phyloP scores from a whole-genome alignment of 306 rosid species.

The Astragalus membranaceus region DNA sequence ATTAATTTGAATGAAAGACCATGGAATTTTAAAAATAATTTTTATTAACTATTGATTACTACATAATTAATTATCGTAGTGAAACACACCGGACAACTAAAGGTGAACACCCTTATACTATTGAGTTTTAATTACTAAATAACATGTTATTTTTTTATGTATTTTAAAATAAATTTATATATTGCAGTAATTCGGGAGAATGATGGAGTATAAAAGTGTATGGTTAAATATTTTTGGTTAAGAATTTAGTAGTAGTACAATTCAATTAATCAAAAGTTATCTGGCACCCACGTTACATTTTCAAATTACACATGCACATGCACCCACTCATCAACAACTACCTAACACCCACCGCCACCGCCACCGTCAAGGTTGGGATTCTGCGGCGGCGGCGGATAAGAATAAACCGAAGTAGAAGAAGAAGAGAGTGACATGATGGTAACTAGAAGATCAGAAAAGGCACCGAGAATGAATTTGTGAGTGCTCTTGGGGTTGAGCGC shows the following conservation, averaged over 20 bases:
- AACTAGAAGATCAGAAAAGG: conserved; percentile 72
- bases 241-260: neutral
- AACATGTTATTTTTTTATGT: too few relatives aligned
- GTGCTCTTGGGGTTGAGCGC: conserved; percentile 72
- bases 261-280: neutral
- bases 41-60: too few relatives aligned
- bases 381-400: neutral
- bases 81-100: too few relatives aligned
- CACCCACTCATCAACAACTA: neutral
- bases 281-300: conserved; percentile 21
- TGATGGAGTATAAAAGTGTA: too few relatives aligned
- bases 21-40: too few relatives aligned
- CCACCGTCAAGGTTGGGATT: neutral
- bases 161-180: too few relatives aligned
- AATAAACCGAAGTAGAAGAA: neutral
- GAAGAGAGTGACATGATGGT: conserved; percentile 29
- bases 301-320: conserved; percentile 22
- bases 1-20: too few relatives aligned
- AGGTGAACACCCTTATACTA: too few relatives aligned
- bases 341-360: neutral
- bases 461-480: conserved; percentile 67
- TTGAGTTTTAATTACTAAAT: too few relatives aligned
- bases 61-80: too few relatives aligned
- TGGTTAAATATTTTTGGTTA: neutral
- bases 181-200: too few relatives aligned